Evolutionary conservation across 129 eudicot species (phyloP).

Genomic region (Pseudognaphalium luteoalbum): DNA sequence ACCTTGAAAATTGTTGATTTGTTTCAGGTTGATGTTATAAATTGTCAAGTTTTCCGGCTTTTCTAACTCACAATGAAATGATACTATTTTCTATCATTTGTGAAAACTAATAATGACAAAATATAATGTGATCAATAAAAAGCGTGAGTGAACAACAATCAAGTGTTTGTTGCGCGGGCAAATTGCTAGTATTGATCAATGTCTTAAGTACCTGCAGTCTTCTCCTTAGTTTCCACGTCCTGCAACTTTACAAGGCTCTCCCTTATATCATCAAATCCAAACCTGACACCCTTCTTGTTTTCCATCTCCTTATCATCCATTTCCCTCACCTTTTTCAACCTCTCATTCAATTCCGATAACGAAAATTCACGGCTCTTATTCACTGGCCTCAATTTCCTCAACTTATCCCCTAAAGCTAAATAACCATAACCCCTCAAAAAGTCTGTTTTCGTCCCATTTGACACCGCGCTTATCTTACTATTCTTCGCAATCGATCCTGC

Average conservation of each 20-base stretch:
- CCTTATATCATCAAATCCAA: not conserved
- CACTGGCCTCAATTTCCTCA: conserved; percentile 60
- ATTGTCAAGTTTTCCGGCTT: too few species aligned
- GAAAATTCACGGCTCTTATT: conserved; percentile 50
- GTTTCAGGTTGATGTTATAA: too few species aligned
- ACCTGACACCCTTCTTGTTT: not conserved
- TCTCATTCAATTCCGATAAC: conserved; percentile 47
- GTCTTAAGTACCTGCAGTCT: conserved; percentile 15
- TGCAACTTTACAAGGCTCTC: conserved; percentile 27
- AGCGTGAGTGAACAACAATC: too few species aligned
- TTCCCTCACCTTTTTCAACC: conserved; percentile 51
- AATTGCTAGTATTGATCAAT: too few species aligned
- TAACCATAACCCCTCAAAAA: conserved; percentile 35
- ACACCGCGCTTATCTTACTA: not conserved
- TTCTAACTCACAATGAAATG: too few species aligned
- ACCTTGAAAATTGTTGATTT: too few species aligned
- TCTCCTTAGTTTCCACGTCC: not conserved
- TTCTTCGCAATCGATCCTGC: conserved; percentile 1
- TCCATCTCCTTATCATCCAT: conserved; percentile 39
- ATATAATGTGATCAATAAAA: too few species aligned
- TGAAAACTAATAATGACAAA: too few species aligned
- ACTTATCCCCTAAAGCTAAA: conserved; percentile 49
- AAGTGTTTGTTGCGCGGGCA: too few species aligned
- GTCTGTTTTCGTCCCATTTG: conserved; percentile 23
- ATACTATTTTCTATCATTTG: too few species aligned